Evolutionary conservation across 345 rosid species (phyloP), one percentile per base, ranked within the genome.

Genomic region (Salix dunnii): DNA sequence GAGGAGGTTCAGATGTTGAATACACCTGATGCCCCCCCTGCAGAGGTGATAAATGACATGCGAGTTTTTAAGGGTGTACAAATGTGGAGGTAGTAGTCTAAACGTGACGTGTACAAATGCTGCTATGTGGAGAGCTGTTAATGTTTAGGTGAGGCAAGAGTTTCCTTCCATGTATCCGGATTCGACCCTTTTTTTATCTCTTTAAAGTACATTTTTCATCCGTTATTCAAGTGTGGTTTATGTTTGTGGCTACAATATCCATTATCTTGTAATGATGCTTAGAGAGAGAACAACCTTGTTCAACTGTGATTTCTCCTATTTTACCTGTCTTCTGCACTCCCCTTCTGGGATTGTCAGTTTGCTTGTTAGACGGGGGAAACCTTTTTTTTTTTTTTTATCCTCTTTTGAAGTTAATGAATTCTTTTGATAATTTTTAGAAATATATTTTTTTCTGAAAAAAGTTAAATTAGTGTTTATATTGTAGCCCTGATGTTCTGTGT

Each of bases 71-170:
- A 73, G 76, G 83, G 72, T 88, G 86, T 84, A 86, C 77, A 85
- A 71, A 77, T 72, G 81, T 82, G 55, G 51, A 69, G 78, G 49
- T 46, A 64, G 74, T 76, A 58, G 73, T 76, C 78, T 75, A 58
- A 58, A 58, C 70, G 72, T 77, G 86, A 79, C 74, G 23, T 86
- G 88, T 85, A 85, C 81, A 87, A 87, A 86, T 76, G 77, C 79
- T 78, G n/a, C 68, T 46, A 76, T 76, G 86, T 33, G 49, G 77
- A 38, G 79, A 74, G 82, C 74, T 31, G 63, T 63, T 51, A 62
- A 58, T 67, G 74, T 63, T 81, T 81, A 79, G 85, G 75, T 28
- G 83, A 74, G 77, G 71, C 72, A n/a, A 81, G 79, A 76, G 72
- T 65, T 85, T 84, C 80, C 28, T 74, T 23, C 33, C 1, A 36